A percentile compares a stretch with the other conserved stretches of the same genome.
Conservation (phyloP, 495 filamentous ascomycete genomes). For the Tuber umbilicatum region DNA sequence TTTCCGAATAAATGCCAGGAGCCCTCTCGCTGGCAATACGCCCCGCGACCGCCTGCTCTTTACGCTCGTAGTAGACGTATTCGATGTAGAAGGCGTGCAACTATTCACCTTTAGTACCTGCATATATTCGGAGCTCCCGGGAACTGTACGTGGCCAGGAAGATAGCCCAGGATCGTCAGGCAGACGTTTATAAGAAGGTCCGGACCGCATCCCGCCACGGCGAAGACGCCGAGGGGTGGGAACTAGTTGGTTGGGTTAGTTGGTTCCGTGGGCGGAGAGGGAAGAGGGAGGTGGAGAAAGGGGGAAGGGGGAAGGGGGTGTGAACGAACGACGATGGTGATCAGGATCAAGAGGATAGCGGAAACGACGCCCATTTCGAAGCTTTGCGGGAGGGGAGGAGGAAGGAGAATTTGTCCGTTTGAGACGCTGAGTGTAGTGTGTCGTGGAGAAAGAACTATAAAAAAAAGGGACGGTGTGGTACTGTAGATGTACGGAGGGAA, state of each 20-base stretch:
- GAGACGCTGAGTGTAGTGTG: background rate
- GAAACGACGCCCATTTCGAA: slow-evolving; percentile 50
- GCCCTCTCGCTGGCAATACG: slow-evolving; percentile 49
- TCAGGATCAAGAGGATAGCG: slow-evolving; percentile 52
- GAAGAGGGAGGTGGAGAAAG: background rate
- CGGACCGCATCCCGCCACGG: slow-evolving; percentile 75
- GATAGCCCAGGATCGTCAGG: slow-evolving; percentile 74
- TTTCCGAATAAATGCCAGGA: slow-evolving; percentile 73
- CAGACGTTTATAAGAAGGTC: slow-evolving; percentile 84
- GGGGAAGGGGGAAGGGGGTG: background rate
- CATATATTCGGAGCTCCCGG: background rate
- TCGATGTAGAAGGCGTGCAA: slow-evolving; percentile 89
- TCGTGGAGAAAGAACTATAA: background rate
- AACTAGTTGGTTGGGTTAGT: slow-evolving; percentile 42
- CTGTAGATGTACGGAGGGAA: background rate
- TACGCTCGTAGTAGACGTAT: slow-evolving; percentile 75
- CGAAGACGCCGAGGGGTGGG: slow-evolving; percentile 85
- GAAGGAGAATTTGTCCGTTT: background rate
- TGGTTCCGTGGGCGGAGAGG: background rate
- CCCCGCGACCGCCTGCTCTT: slow-evolving; percentile 53
- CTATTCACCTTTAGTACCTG: slow-evolving; percentile 36
- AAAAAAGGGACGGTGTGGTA: background rate
- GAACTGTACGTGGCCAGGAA: slow-evolving; percentile 51
- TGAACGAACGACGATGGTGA: slow-evolving; percentile 52
- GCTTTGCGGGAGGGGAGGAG: background rate